phyloP scores from a whole-genome alignment of 108 stramenopile genomes.

The Schizochytrium sp. region DNA sequence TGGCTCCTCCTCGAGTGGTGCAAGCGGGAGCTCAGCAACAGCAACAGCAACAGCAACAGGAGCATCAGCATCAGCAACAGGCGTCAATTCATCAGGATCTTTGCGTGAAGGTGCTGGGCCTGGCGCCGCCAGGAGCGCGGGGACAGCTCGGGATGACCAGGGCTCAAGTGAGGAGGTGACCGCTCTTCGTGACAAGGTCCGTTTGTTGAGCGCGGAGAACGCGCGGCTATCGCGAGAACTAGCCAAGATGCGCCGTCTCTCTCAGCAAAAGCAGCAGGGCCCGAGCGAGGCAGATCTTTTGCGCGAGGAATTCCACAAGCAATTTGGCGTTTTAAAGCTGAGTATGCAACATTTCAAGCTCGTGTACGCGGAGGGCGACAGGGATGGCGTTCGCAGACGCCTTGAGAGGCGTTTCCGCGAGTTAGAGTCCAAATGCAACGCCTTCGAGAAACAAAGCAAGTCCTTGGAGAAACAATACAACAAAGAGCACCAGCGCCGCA shows the following conservation, averaged over 20 bases:
- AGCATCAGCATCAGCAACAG: too few relatives aligned
- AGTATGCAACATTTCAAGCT: not conserved
- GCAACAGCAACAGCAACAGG: too few relatives aligned
- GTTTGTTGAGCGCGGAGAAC: not conserved
- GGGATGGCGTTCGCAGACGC: not conserved
- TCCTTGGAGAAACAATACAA: too few relatives aligned
- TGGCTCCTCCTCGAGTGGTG: too few relatives aligned
- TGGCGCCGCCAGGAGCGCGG: too few relatives aligned
- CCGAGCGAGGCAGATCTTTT: not conserved
- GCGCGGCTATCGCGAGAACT: not conserved
- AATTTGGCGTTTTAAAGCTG: not conserved
- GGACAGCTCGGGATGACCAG: too few relatives aligned
- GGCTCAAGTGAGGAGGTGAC: not conserved
- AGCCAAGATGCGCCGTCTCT: not conserved
- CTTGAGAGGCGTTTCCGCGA: not conserved
- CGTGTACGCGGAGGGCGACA: not conserved
- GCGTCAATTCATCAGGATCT: too few relatives aligned
- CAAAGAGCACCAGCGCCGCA: too few relatives aligned
- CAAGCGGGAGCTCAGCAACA: too few relatives aligned
- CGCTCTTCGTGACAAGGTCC: not conserved
- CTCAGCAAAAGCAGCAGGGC: not conserved
- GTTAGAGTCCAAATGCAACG: not conserved
- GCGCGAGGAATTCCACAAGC: not conserved
- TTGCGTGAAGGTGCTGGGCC: too few relatives aligned
- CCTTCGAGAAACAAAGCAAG: too few relatives aligned